Evolutionary conservation across 768 basidiomycete genomes (phyloP), one percentile per base, ranked within the genome.

Genomic region (Termitomyces sp.): DNA sequence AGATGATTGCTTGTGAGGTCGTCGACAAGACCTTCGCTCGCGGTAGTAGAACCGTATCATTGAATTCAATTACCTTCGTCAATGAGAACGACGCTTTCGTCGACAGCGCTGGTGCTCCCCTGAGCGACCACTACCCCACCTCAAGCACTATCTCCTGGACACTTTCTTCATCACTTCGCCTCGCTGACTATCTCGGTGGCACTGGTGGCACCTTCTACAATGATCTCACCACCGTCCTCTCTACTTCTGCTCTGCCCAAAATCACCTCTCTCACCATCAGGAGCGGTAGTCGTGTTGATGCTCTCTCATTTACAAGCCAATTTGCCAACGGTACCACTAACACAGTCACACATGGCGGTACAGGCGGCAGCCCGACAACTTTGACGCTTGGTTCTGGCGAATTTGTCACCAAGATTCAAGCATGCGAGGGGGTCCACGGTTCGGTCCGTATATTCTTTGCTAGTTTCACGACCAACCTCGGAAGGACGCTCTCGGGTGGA

Each of bases 1-100:
- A 63, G 50, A 63, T 66, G 61, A 60, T 63, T 6, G 65, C 68
- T 13, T 74, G 73, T 51, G 72, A 74, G 56, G 67, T 66, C n/a
- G 70, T 74, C 20, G 73, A 74, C 61, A 74, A 73, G 64, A 64
- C 70, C n/a, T 64, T 73, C 51, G 56, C 63, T 31, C 69, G 70
- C 31, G 57, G 59, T 33, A 67, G 61, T 45, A 32, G 57, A 0
- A 55, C 62, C 13, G 56, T 69, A 16, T 49, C 65, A 2, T 62
- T 73, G 46, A 51, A 56, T 7, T 57, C 63, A 6, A 59, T 59
- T 1, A 64, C 67, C 4, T 73, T 66, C 58, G 62, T 56, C 31
- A 70, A 73, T 57, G 70, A 69, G 54, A 61, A 71, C 57, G 53
- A 60, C 50, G 64, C 64, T 13, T 73, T 74, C 61, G 55, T 70